Evolutionary conservation across 768 basidiomycete genomes (phyloP), one percentile per base, ranked within the genome.

Genomic region (Dictyophora rubrovolvata): DNA sequence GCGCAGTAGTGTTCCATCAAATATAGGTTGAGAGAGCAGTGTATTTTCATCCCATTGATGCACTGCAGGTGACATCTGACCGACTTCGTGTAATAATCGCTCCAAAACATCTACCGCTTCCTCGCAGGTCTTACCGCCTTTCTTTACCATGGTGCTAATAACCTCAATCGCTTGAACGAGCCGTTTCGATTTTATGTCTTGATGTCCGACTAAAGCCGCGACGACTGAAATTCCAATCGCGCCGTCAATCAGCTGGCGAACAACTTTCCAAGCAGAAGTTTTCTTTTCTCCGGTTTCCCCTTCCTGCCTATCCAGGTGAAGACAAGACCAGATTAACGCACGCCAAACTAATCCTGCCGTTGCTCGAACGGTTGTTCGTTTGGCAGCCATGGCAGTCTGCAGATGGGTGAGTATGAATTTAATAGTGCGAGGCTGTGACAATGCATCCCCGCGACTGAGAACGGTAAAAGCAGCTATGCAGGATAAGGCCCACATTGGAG

Each of bases 401-500:
- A 87, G 72, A 23, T 87, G 71, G 0, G 75, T 74, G 14, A 75
- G 72, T 17, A 87, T 67, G 23, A 73, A 70, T 12, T 78, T 75
- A 35, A 74, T 74, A 12, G 58, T 57, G 11, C 23, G 9, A 12
- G 60, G 53, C 9, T 47, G 56, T 17, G 49, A 21, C 48, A 63
- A 53, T 21, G 59, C 51, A 18, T 53, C 47, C 2, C 84, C 77
- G 1, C 85, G 80, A 2, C 87, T 74, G n/a, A 91, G 72, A 42
- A 85, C 81, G 50, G 87, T 74, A 54, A 90, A 71, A 61, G 77
- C 75, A 0, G 84, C 81, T 1, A 89, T 71, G 34, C 89, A 84
- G 60, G 78, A 79, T 55, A 88, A 73, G 5, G 79, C 84, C 89
- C 89, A 91, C 1, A 86, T 82, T 9, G 89, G 87, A 1, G 87